Base-by-base conservation (phyloP, 1,284 basidiomycete species). In the Marasmius fiardii region DNA sequence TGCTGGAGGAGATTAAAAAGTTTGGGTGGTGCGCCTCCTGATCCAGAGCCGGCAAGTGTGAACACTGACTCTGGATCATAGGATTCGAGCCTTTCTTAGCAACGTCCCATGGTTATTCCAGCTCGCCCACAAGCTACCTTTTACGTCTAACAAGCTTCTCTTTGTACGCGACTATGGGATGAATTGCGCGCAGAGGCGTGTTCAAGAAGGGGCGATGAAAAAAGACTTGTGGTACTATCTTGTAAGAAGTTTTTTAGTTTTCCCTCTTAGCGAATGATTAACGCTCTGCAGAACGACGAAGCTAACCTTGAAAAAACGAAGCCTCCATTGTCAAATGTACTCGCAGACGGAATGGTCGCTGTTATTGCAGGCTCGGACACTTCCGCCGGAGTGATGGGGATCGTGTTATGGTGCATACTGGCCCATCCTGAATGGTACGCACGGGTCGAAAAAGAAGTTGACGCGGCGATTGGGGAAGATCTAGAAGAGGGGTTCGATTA, bases 351-450 rank as follows among this genome's bases (percentile, higher is more conserved):
- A 14, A 66, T 72, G 23, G 70, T 82, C 7, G 75, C 79, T 1
- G 78, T 85, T 49, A 67, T 82, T 3, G 82, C 82, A 7, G 81
- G 80, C 12, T 79, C 83, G 7, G 83, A 85, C 61, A 85, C 84
- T 0, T 78, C 78, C 0, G 68, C 81, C 0, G 75, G 71, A 4
- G 74, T 71, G 0, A 63, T 85, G 5, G 71, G 70, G 55, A 70
- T 67, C 52, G 61, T 77, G 12, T 73, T 83, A 53, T 83, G 72
- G 61, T 74, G 69, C 21, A 62, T 85, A 2, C 61, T 83, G 6
- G 64, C 63, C 33, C 65, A 84, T 57, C 79, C 77, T 0, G 68
- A 67, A 3, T 66, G 68, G 20, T 77, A 78, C 58, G 65, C 67
- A 14, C 71, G 72, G 3, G 68, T 84, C 3, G 75, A 75, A 58